Conservation (phyloP, 2,329 filamentous ascomycete genomes). For the Aspergillus viridinutans region DNA sequence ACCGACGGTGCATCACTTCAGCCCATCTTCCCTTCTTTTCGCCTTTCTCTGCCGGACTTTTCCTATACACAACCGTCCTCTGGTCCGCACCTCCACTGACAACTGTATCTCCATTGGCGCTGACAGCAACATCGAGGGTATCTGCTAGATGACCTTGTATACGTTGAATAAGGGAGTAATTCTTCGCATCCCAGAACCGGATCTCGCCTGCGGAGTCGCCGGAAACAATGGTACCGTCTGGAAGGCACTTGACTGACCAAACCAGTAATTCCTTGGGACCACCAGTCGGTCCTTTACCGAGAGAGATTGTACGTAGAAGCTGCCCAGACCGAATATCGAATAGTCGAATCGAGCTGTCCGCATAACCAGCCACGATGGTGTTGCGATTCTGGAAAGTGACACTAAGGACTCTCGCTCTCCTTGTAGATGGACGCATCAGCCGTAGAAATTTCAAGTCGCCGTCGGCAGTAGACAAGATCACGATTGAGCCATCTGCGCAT, state of each 20-base stretch:
- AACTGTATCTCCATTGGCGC: conserved; percentile 73
- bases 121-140: conserved; percentile 80
- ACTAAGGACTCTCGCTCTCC: conserved; percentile 84
- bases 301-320: conserved; percentile 73
- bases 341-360: conserved; percentile 90
- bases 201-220: conserved; percentile 93
- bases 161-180: conserved; percentile 80
- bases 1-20: conserved; percentile 78
- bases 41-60: conserved; percentile 46
- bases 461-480: conserved; percentile 81
- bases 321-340: conserved; percentile 79
- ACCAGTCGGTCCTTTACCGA: conserved; percentile 72
- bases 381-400: conserved; percentile 83
- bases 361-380: conserved; percentile 82
- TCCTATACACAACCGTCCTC: conserved; percentile 76
- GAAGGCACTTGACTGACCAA: conserved; percentile 87
- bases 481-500: conserved; percentile 85
- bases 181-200: conserved; percentile 89
- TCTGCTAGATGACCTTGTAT: conserved; percentile 86
- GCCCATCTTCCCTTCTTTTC: conserved; percentile 66
- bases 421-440: conserved; percentile 71
- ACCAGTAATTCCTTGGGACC: conserved; percentile 82
- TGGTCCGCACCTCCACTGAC: conserved; percentile 91
- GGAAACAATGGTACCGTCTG: conserved; percentile 85
- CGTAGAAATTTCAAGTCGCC: conserved; percentile 75